phyloP scores from a whole-genome alignment of 2,329 filamentous ascomycete species.

The Grosmannia clavigera region DNA sequence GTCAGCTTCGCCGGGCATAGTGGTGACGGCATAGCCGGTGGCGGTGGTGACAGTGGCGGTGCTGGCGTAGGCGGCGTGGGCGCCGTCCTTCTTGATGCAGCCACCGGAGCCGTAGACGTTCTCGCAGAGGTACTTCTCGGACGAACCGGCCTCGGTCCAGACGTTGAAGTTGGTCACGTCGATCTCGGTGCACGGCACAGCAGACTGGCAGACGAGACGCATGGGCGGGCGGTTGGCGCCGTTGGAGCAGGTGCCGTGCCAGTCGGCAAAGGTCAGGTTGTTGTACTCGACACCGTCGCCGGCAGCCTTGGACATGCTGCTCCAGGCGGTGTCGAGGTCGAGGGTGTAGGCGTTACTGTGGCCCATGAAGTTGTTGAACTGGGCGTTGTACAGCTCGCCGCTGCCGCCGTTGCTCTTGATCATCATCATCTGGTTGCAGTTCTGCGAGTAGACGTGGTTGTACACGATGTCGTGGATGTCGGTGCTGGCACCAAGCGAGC shows the following conservation, averaged over 20 bases:
- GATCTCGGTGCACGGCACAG: slow-evolving; percentile 11
- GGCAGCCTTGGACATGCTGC: slow-evolving; percentile 6
- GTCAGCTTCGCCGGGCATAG: slow-evolving; percentile 7
- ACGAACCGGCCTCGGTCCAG: slow-evolving; percentile 14
- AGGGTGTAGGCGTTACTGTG: slow-evolving; percentile 46
- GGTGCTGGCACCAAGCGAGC: slow-evolving; percentile 35
- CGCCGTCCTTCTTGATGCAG: slow-evolving; percentile 3
- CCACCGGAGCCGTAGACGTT: slow-evolving; percentile 13
- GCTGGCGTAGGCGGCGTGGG: slow-evolving; percentile 4
- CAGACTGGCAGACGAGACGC: slow-evolving; percentile 24
- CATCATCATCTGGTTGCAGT: slow-evolving; percentile 50
- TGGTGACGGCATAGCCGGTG: neutral
- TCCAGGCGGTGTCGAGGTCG: slow-evolving; percentile 43
- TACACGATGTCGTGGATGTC: slow-evolving; percentile 30
- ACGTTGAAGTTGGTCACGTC: slow-evolving; percentile 11
- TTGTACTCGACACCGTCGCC: slow-evolving; percentile 39
- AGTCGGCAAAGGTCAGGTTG: slow-evolving; percentile 41
- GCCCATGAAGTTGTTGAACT: slow-evolving; percentile 47
- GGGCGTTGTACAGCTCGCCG: slow-evolving; percentile 36
- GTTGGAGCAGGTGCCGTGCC: slow-evolving; percentile 40
- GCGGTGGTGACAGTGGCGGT: slow-evolving; percentile 4
- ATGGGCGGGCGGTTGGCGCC: slow-evolving; percentile 39
- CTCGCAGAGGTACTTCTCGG: slow-evolving; percentile 10
- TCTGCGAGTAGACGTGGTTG: slow-evolving; percentile 43
- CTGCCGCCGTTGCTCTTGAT: slow-evolving; percentile 48